Evolutionary conservation across 2,329 filamentous ascomycete species (phyloP), one percentile per base, ranked within the genome.

Genomic region (Taxawa tesnikishii): DNA sequence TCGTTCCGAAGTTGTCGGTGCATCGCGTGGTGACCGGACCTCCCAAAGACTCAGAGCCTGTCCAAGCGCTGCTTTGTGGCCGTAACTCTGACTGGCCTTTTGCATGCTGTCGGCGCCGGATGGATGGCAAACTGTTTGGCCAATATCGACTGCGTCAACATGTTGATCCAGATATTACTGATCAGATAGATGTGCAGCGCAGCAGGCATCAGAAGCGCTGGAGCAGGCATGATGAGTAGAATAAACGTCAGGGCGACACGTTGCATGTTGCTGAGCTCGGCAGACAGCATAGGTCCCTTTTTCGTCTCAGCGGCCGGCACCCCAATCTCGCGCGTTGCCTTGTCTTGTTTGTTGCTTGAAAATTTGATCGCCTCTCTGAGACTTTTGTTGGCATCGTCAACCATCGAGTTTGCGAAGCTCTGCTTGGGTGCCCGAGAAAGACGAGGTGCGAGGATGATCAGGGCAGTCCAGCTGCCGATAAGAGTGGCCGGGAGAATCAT

Each of bases 401-500:
- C 37, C 37, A 5, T 45, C 8, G 5, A 43, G 32, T 7, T 34
- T 27, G 34, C 30, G n/a, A 4, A 19, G 17, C 24, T 28, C 12
- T 18, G 28, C 19, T 32, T 43, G 8, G 19, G 19, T 8, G n/a
- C 19, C 8, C 19, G 19, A 8, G 21, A 26, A n/a, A 37, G 23
- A 14, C 34, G 34, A 3, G 34, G 34, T 19, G 30, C 25, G 28
- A 37, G 38, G 30, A 47, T 53, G 6, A 73, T 48, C 39, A 68
- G 71, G 6, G 59, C 39, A 11, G 73, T 48, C 36, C 73, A 64
- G 4, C 62, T 54, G 1, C 50, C 56, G 1, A 62, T 64, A 14
- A 73, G 54, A 3, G 64, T 36, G 25, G 63, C 55, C 0, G 70
- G 68, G 2, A 75, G 54, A 2, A 58, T 41, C 3, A 63, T 51